Base-by-base conservation (phyloP, 805 yeast genomes). In the Starmera dryadoides region DNA sequence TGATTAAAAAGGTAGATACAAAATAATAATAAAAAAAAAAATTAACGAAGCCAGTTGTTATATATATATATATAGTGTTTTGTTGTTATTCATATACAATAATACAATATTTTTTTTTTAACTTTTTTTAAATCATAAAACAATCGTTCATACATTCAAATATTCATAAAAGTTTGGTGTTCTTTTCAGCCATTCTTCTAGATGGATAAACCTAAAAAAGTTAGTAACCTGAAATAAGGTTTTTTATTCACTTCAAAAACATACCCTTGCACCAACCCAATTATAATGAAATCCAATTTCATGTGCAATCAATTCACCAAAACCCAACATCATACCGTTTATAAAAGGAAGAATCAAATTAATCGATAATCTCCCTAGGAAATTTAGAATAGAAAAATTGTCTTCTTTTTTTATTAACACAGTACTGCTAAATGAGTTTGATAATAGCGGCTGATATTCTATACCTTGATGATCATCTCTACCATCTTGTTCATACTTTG, bases 271-370 rank as follows among this genome's bases (percentile, higher is more conserved):
- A 6, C 83, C 87, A 18, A 68, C 54, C 85, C 93, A 84, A 34
- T 86, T 79, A 62, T 76, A 81, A 35, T 71, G 69, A 66, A 86
- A 85, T 6, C 96, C 95, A 31, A 91, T 63, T 53, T 91, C 97
- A 57, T 89, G 96, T 8, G 98, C 98, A 42, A 86, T 66, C 17
- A 91, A 79, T 64, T 91, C 98, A 2, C 98, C 98, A 58, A 91
- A 87, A 0, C 98, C 98, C 37, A 91, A 72, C 96, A 89, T 89
- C 62, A 91, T 67, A 8, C 98, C 98, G 53, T 91, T 91, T 49
- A 91, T 68, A 53, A 91, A 88, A 2, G 98, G 98, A 34, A 91
- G 63, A 2, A 88, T 56, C 48, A 91, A 62, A 50, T 91, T 91
- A 45, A 91, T 77, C 2, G 88, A 72, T 18, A 82, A 63, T n/a